These are phyloP conservation scores for Fraxinus platypoda DNA, from an alignment of 305 asterid species.

Conservation along the genomic window DNA sequence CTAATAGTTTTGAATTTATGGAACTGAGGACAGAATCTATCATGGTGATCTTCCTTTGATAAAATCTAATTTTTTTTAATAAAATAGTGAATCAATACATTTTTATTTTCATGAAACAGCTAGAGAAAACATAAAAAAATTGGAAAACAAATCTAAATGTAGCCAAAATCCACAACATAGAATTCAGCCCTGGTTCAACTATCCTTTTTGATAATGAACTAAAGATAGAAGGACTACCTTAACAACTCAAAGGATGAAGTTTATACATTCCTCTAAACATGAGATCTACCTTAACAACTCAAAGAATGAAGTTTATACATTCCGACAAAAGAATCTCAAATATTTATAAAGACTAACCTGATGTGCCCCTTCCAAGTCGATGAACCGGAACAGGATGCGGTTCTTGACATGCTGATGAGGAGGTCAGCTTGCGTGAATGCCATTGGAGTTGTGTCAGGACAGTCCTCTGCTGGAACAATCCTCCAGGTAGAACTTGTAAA, in stretches of 20 bases:
- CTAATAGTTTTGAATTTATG: slow-evolving; percentile 8
- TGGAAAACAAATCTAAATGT: not conserved
- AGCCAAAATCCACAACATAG: slow-evolving; percentile 3
- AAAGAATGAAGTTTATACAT: not conserved
- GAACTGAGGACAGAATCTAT: slow-evolving; percentile 6
- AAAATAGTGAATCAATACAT: not conserved
- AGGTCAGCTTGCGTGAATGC: slow-evolving; percentile 38
- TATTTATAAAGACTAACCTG: slow-evolving; percentile 52
- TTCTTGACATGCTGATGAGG: slow-evolving; percentile 42
- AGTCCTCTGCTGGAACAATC: slow-evolving; percentile 92
- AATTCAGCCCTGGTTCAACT: not conserved
- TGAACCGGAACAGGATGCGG: slow-evolving; percentile 87
- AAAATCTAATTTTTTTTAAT: not conserved
- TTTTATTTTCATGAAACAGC: slow-evolving; percentile 8
- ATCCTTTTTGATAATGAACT: not conserved
- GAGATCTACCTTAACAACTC: not conserved
- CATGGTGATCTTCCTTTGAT: not conserved
- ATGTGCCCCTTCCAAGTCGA: slow-evolving; percentile 97
- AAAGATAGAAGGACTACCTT: not conserved
- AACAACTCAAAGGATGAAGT: not conserved
- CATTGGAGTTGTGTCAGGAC: slow-evolving; percentile 77
- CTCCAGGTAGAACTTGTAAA: slow-evolving; percentile 97
- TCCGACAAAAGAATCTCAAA: slow-evolving; percentile 15
- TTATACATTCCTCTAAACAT: too few species aligned
- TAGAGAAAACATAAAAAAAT: not conserved